These are phyloP conservation scores for Trichosporon sp. DNA, from an alignment of 1,284 basidiomycete genomes.

Conservation along the genomic window DNA sequence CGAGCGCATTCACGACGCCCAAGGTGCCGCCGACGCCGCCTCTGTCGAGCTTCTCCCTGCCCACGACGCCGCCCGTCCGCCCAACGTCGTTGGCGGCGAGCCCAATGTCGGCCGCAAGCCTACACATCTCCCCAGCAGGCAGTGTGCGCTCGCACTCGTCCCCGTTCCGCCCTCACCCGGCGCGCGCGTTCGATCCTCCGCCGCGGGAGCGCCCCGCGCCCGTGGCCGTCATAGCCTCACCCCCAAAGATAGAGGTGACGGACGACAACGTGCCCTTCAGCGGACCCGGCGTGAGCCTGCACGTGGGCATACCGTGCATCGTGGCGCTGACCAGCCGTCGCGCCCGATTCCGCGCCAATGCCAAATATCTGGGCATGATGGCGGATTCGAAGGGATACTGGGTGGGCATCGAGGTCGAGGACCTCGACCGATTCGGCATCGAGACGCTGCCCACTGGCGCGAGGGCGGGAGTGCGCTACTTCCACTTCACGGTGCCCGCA, in stretches of 20 bases:
- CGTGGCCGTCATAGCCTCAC: slow-evolving; percentile 1
- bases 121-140: slow-evolving; percentile 5
- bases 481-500: slow-evolving; percentile 23
- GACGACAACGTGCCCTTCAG: slow-evolving; percentile 19
- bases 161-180: slow-evolving; percentile 44
- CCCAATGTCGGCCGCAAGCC: background rate
- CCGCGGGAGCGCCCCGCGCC: slow-evolving; percentile 14
- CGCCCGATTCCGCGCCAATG: slow-evolving; percentile 75
- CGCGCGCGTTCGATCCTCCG: slow-evolving; percentile 42
- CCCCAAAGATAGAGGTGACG: slow-evolving; percentile 10
- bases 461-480: slow-evolving; percentile 32
- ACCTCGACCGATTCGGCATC: slow-evolving; percentile 51
- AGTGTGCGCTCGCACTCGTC: background rate
- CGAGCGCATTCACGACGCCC: slow-evolving; percentile 6
- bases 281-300: slow-evolving; percentile 61
- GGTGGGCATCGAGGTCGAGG: slow-evolving; percentile 85
- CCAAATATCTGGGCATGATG: slow-evolving; percentile 80
- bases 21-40: background rate
- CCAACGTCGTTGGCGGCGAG: background rate
- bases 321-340: slow-evolving; percentile 63
- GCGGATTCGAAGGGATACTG: slow-evolving; percentile 68
- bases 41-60: background rate
- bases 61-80: background rate
- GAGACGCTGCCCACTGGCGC: slow-evolving; percentile 25
- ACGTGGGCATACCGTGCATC: slow-evolving; percentile 86